phyloP scores from a whole-genome alignment of 75 land plant species.

The Larix kaempferi region DNA sequence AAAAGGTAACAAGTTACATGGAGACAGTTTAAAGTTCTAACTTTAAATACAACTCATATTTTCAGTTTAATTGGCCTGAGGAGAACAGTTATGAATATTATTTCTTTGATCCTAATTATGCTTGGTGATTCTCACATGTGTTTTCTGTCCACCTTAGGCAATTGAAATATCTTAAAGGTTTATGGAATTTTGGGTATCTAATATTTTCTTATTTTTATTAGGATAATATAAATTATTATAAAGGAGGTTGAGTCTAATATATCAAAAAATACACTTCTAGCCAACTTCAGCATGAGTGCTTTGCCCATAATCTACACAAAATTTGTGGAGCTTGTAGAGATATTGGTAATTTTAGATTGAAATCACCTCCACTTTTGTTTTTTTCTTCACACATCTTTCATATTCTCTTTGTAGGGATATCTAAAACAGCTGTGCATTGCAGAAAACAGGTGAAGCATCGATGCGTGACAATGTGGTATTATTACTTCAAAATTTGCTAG shows the following conservation, averaged over 20 bases:
- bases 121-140: slow-evolving; percentile 3
- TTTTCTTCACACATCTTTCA: not conserved
- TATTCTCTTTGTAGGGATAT: not conserved
- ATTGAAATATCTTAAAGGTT: not conserved
- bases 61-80: not conserved
- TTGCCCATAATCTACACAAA: slow-evolving; percentile 69
- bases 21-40: not conserved
- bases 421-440: slow-evolving; percentile 12
- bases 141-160: not conserved
- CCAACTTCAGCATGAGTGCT: slow-evolving; percentile 72
- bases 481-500: slow-evolving; percentile 91
- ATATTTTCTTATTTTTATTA: slow-evolving; percentile 19
- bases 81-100: not conserved
- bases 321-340: slow-evolving; percentile 72
- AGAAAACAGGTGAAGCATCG: slow-evolving; percentile 69
- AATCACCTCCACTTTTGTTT: not conserved
- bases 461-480: slow-evolving; percentile 68
- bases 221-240: slow-evolving; percentile 74
- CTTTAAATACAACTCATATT: too few relatives aligned
- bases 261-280: slow-evolving; percentile 59
- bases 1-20: slow-evolving; percentile 38
- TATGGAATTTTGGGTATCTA: not conserved
- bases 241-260: slow-evolving; percentile 70
- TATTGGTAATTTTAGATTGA: slow-evolving; percentile 48
- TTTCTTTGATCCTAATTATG: not conserved